Percentiles rank a stretch among this genome's conserved stretches.
These are phyloP conservation scores for Trifolium repens DNA, from an alignment of 306 rosid species.

Conservation along the genomic window DNA sequence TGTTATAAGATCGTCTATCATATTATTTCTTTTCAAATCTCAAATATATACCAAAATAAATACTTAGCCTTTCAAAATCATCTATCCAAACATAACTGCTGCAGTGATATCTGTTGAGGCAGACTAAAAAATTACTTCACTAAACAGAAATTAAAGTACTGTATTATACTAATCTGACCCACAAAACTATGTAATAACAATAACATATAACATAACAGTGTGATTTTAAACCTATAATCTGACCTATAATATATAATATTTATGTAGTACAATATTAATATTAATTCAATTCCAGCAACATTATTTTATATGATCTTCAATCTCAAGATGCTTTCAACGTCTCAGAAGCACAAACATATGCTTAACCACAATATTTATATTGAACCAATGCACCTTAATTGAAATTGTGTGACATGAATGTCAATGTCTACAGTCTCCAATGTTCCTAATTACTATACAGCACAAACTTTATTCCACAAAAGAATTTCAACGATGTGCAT, in stretches of 20 bases:
- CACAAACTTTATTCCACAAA: slow-evolving; percentile 27
- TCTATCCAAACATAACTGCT: neutral
- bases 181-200: neutral
- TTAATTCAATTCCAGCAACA: neutral
- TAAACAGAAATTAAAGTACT: neutral
- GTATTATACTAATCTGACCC: slow-evolving; percentile 1
- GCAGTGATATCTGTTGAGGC: neutral
- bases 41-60: neutral
- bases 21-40: neutral
- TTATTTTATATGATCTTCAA: slow-evolving; percentile 44
- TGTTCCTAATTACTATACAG: slow-evolving; percentile 41
- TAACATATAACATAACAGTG: neutral
- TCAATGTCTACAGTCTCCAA: slow-evolving; percentile 47
- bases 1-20: neutral
- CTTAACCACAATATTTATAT: slow-evolving; percentile 25
- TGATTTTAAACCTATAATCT: neutral
- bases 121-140: neutral
- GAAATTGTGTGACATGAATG: slow-evolving; percentile 42
- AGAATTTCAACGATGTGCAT: slow-evolving; percentile 5
- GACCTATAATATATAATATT: neutral
- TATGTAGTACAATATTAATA: neutral
- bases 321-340: slow-evolving; percentile 45
- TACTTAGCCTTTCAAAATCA: neutral
- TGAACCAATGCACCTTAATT: slow-evolving; percentile 33
- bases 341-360: slow-evolving; percentile 28